Base-by-base conservation (phyloP, 108 stramenopile genomes). In the Skeletonema menzelii region DNA sequence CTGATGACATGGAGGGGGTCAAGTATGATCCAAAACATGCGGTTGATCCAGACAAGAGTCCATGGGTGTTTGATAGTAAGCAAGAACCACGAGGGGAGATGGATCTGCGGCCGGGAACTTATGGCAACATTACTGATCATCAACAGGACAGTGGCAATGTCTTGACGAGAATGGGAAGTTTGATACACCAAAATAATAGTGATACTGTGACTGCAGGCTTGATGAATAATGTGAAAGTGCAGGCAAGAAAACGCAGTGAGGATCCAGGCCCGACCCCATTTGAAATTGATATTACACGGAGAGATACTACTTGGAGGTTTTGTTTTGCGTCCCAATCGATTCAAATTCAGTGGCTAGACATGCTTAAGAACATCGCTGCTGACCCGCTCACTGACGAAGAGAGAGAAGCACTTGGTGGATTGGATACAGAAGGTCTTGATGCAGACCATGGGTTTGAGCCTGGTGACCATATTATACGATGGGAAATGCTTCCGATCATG, bases 401-500 rank as follows among this genome's bases (percentile, higher is more conserved):
- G 24, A 60, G 53, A 31, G 46, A 49, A 6, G 57, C 37, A 27
- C 22, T 32, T 20, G 57, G 44, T 19, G 60, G 61, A 24, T 37
- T 68, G 17, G 60, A 60, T n/a, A 57, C 34, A 12, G 69, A 76
- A 7, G 73, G 75, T 24, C 63, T 81, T 15, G 60, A 63, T 17
- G 69, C 59, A 8, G 63, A 81, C 20, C 85, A 86, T 66, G 83
- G 83, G 13, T 76, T 86, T 44, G 40, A 70, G 63, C 65, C 85
- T 12, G 83, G 82, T 26, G 85, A 86, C 65, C 85, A 86, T 38
- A 84, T 86, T 11, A 71, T 77, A 22, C 76, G 85, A 60, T 86
- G 85, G 85, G 83, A 84, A 37, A 77, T 84, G 72, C 68, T 86
- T 10, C 83, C 82, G 1, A 67, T 86, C 15, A 61, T 83, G 26